Evolutionary conservation across 2,329 filamentous ascomycete genomes (phyloP).

Genomic region (Colletotrichum lupini): DNA sequence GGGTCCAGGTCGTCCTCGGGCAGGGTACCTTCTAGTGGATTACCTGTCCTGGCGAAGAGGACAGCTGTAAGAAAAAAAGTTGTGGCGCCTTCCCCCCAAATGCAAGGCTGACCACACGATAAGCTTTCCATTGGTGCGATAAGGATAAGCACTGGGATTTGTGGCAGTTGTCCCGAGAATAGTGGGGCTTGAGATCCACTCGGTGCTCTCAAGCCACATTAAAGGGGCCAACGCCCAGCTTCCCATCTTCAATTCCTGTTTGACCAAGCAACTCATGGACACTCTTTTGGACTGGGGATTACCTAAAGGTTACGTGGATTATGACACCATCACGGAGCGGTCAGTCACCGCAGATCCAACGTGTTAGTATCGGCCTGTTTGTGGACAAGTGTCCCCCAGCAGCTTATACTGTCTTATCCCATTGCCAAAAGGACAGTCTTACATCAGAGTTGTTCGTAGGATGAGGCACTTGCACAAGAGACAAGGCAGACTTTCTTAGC

Average conservation of each 20-base stretch:
- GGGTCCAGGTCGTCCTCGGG: constrained; percentile 21
- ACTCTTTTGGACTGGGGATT: not conserved
- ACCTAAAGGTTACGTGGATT: constrained; percentile 31
- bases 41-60: constrained; percentile 35
- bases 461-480: not conserved
- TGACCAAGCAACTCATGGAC: not conserved
- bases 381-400: not conserved
- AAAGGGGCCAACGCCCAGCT: constrained; percentile 27
- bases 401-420: not conserved
- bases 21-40: constrained; percentile 15
- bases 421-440: not conserved
- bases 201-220: constrained; percentile 3
- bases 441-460: not conserved
- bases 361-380: not conserved
- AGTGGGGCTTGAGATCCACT: not conserved
- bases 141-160: constrained; percentile 24
- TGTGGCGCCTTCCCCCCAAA: constrained; percentile 9
- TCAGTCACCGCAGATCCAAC: not conserved
- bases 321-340: constrained; percentile 16
- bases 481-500: not conserved
- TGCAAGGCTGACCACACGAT: constrained; percentile 30
- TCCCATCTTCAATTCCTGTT: constrained; percentile 3
- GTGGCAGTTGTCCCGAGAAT: constrained; percentile 11
- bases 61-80: constrained; percentile 34
- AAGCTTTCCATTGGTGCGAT: constrained; percentile 31